A percentile compares a stretch with the other conserved stretches of the same genome.
These are phyloP conservation scores for Calendula officinalis DNA, from an alignment of 129 eudicot species.

Conservation along the genomic window DNA sequence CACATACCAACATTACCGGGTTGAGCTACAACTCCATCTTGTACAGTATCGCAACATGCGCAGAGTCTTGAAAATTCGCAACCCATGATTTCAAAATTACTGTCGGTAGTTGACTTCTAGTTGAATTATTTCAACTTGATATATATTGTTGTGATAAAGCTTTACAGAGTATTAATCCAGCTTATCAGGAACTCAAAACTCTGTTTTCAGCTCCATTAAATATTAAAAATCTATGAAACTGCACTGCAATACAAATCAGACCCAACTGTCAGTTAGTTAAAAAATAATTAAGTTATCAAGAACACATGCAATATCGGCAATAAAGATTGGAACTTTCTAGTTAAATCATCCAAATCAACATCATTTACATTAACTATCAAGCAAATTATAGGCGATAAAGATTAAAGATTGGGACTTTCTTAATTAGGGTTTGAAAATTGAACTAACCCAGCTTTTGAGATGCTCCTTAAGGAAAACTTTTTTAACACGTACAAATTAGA, in stretches of 20 bases:
- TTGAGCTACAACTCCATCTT: conserved; percentile 24
- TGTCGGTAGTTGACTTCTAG: conserved; percentile 12
- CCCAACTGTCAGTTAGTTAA: not conserved
- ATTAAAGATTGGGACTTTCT: no score
- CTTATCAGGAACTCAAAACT: conserved; percentile 20
- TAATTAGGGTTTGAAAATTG: no score
- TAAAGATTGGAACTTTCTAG: no score
- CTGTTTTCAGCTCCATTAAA: conserved; percentile 10
- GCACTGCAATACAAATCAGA: conserved; percentile 1
- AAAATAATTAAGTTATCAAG: no score
- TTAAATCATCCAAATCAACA: no score
- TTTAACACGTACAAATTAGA: conserved; percentile 5
- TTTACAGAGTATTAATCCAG: conserved; percentile 6
- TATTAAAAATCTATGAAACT: conserved; percentile 20
- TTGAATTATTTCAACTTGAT: conserved; percentile 6
- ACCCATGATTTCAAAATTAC: conserved; percentile 29
- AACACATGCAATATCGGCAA: no score
- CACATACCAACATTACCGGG: conserved; percentile 29
- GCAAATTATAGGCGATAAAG: no score
- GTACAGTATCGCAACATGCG: conserved; percentile 30
- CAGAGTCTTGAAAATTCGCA: conserved; percentile 35
- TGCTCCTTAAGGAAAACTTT: not conserved
- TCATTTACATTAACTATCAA: no score
- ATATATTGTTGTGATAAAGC: not conserved
- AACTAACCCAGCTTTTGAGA: not conserved